These are phyloP conservation scores for Rubia tinctorum DNA, from an alignment of 305 asterid species.

Conservation along the genomic window DNA sequence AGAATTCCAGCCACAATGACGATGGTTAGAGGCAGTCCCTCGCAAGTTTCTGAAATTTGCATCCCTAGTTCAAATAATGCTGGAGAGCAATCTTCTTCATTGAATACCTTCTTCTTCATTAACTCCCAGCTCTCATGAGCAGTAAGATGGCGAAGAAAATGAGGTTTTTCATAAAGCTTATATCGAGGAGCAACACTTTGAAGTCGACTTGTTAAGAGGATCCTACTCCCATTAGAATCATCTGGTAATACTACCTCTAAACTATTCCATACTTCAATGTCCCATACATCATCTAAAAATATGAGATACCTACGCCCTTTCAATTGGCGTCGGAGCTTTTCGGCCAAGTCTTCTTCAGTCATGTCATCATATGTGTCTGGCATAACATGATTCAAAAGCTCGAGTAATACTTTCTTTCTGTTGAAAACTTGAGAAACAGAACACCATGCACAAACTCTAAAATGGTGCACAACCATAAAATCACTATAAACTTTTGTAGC, in stretches of 20 bases:
- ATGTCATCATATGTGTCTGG: neutral
- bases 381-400: neutral
- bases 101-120: neutral
- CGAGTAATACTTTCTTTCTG: constrained; percentile 4
- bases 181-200: neutral
- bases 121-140: neutral
- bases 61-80: neutral
- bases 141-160: constrained; percentile 2
- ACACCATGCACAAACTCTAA: neutral
- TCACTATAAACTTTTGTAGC: neutral
- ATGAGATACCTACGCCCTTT: constrained; percentile 1
- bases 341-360: constrained; percentile 4
- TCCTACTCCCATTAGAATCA: constrained; percentile 3
- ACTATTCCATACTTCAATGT: neutral
- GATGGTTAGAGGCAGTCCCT: neutral
- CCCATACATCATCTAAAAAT: neutral
- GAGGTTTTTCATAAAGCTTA: neutral
- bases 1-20: constrained; percentile 1
- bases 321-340: neutral
- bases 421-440: neutral
- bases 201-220: neutral
- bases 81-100: neutral
- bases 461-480: neutral
- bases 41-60: neutral
- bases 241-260: neutral